phyloP scores from a whole-genome alignment of 2,329 filamentous ascomycete species.

The Cercospora sp. region DNA sequence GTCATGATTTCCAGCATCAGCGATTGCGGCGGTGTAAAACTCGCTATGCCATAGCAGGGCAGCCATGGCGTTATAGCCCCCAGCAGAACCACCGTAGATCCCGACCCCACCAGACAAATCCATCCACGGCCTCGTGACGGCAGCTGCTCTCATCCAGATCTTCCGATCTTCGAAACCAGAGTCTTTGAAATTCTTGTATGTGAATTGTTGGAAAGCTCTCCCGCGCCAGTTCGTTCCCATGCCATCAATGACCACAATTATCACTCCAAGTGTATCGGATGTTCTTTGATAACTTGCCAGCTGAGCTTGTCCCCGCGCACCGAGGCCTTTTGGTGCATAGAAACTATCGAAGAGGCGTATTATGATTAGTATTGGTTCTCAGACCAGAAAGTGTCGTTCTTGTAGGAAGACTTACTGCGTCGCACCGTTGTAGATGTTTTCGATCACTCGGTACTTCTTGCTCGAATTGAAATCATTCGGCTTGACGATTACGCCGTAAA shows the following conservation, averaged over 20 bases:
- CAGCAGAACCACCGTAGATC: slow-evolving; percentile 11
- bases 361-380: not conserved
- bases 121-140: slow-evolving; percentile 8
- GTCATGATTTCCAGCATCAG: slow-evolving; percentile 9
- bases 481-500: slow-evolving; percentile 13
- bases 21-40: slow-evolving; percentile 14
- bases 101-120: slow-evolving; percentile 6
- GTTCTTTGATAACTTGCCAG: not conserved
- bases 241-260: slow-evolving; percentile 13
- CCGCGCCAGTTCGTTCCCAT: slow-evolving; percentile 19
- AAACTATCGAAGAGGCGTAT: not conserved
- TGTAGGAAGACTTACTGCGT: not conserved
- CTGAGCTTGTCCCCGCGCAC: too few species aligned
- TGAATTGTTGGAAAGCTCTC: slow-evolving; percentile 6
- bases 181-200: slow-evolving; percentile 12
- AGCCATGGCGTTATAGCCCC: slow-evolving; percentile 10
- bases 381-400: not conserved
- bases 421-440: slow-evolving; percentile 9
- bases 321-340: not conserved
- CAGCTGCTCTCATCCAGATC: slow-evolving; percentile 15
- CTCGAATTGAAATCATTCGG: slow-evolving; percentile 4
- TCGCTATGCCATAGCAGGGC: slow-evolving; percentile 13
- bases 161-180: slow-evolving; percentile 15
- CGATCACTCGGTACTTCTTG: slow-evolving; percentile 13
- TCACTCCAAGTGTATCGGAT: slow-evolving; percentile 6